Conservation (phyloP, 768 basidiomycete species). For the Suillus tomentosus region DNA sequence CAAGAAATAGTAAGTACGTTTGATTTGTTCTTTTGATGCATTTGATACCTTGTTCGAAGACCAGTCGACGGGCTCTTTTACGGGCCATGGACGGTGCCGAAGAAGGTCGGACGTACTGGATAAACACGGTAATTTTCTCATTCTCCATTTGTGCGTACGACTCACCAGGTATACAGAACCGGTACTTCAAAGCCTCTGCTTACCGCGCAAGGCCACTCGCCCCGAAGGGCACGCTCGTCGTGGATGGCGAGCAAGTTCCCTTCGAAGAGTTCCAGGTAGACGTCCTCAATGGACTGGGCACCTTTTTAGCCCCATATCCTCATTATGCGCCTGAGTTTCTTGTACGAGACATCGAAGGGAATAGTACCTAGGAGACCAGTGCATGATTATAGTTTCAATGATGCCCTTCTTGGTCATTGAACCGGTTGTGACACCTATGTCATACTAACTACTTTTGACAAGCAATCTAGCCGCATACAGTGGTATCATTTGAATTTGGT, state of each 20-base stretch:
- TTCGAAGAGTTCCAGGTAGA: constrained; percentile 79
- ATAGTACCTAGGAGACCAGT: constrained; percentile 15
- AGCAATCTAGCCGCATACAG: too few species aligned
- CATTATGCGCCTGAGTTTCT: constrained; percentile 58
- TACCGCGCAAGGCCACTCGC: constrained; percentile 69
- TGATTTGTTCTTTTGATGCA: constrained; percentile 10
- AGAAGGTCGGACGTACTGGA: constrained; percentile 64
- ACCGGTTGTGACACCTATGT: neutral
- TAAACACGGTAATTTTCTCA: constrained; percentile 47
- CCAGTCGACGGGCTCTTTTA: constrained; percentile 49
- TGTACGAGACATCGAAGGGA: constrained; percentile 30
- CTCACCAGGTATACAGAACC: constrained; percentile 45
- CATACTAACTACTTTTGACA: neutral
- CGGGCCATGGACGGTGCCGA: constrained; percentile 61
- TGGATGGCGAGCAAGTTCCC: constrained; percentile 81
- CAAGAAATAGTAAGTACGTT: constrained; percentile 56
- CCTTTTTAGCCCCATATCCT: constrained; percentile 58
- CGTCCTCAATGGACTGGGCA: constrained; percentile 67
- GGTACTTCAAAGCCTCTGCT: constrained; percentile 72
- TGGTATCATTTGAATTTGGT: too few species aligned
- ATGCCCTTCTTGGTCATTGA: neutral
- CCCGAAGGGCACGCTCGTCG: constrained; percentile 55
- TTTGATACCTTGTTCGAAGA: constrained; percentile 21
- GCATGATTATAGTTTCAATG: neutral
- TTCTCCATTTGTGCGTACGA: constrained; percentile 6